Evolutionary conservation across 2,329 filamentous ascomycete genomes (phyloP).

Genomic region (Bipolaris bicolor): DNA sequence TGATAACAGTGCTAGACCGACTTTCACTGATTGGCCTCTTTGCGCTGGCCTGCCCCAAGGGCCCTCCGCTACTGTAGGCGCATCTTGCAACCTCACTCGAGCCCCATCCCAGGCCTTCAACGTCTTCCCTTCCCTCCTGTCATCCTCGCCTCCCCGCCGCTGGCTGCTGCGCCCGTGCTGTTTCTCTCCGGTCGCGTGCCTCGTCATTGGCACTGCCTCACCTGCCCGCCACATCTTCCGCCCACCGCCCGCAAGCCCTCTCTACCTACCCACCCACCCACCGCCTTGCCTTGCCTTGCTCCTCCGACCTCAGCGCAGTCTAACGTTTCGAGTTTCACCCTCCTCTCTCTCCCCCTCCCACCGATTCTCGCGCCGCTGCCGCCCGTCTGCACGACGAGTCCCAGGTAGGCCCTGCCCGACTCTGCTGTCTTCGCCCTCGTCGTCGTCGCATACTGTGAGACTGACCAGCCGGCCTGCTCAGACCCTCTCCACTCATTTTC

Average conservation of each 20-base stretch:
- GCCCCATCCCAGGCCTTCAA: constrained; percentile 9
- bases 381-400: constrained; percentile 35
- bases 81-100: constrained; percentile 29
- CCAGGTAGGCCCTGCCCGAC: constrained; percentile 39
- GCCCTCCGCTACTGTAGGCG: constrained; percentile 20
- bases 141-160: constrained; percentile 20
- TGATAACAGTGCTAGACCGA: constrained; percentile 27
- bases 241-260: constrained; percentile 36
- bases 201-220: constrained; percentile 18
- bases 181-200: constrained; percentile 25
- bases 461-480: constrained; percentile 38
- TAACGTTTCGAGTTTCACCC: constrained; percentile 50
- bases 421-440: constrained; percentile 27
- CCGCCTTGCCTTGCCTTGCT: constrained; percentile 4
- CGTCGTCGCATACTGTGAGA: constrained; percentile 25
- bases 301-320: constrained; percentile 33
- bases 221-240: constrained; percentile 29
- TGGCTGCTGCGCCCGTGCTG: constrained; percentile 32
- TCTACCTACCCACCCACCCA: neutral
- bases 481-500: constrained; percentile 38
- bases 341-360: constrained; percentile 25
- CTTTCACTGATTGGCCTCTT: constrained; percentile 18
- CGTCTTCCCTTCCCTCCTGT: constrained; percentile 15
- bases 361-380: constrained; percentile 45
- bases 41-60: constrained; percentile 17